Evolutionary conservation across 1,139 yeast genomes (phyloP).

Genomic region (Pneumocystis wakefieldiae): DNA sequence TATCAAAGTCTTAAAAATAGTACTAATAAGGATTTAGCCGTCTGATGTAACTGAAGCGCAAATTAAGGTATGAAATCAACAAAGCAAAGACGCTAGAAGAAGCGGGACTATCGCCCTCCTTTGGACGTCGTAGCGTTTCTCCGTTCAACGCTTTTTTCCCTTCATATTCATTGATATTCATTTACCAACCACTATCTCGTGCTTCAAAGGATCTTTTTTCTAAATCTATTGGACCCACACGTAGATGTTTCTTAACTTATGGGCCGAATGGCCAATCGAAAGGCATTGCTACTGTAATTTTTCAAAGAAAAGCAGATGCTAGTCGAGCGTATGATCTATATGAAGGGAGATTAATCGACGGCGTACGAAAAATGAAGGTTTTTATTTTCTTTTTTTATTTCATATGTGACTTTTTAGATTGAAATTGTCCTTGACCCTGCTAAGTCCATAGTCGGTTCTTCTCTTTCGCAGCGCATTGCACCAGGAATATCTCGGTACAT

Average conservation of each 20-base stretch:
- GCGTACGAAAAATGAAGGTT: constrained; percentile 44
- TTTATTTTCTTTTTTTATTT: constrained; percentile 6
- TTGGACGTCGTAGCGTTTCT: neutral
- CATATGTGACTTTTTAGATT: constrained; percentile 25
- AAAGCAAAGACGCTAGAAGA: neutral
- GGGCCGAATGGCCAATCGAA: constrained; percentile 81
- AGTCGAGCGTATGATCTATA: constrained; percentile 63
- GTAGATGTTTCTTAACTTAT: constrained; percentile 55
- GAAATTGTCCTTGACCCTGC: constrained; percentile 81
- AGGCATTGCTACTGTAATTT: constrained; percentile 79
- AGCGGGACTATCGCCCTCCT: neutral
- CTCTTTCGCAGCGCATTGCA: constrained; percentile 11
- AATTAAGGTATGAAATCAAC: constrained; percentile 23
- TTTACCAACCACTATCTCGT: constrained; percentile 5
- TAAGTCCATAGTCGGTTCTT: constrained; percentile 55
- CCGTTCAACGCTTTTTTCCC: constrained; percentile 4
- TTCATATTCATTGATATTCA: constrained; percentile 7
- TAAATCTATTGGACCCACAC: constrained; percentile 76
- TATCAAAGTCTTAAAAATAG: constrained; percentile 4
- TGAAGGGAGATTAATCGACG: constrained; percentile 88
- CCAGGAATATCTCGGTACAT: constrained; percentile 5
- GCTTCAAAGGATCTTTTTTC: constrained; percentile 64
- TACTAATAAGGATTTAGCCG: constrained; percentile 18
- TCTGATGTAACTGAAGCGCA: constrained; percentile 24
- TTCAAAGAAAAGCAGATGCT: constrained; percentile 52